Evolutionary conservation across 345 rosid genomes (phyloP).

Genomic region (Bruguiera sexangula): DNA sequence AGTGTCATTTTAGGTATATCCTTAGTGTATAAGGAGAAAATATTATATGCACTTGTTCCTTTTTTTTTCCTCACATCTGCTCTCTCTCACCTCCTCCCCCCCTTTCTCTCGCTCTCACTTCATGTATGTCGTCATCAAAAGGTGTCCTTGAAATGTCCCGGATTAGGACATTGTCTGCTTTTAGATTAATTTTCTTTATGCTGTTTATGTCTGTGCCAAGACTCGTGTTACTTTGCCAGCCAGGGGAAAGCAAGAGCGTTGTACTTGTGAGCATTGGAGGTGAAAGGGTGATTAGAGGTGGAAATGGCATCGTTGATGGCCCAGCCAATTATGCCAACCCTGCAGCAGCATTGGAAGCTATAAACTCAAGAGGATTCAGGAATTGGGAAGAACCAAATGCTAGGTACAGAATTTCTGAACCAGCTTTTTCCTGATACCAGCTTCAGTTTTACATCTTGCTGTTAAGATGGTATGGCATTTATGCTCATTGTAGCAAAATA

Average conservation of each 20-base stretch:
- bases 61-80: too few relatives aligned
- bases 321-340: slow-evolving; percentile 41
- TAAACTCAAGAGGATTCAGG: slow-evolving; percentile 41
- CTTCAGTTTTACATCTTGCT: slow-evolving; percentile 7
- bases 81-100: background rate
- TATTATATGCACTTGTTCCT: too few relatives aligned
- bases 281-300: slow-evolving; percentile 71
- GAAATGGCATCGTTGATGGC: slow-evolving; percentile 72
- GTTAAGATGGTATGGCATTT: slow-evolving; percentile 12
- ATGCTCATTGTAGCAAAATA: background rate
- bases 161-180: slow-evolving; percentile 7
- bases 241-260: slow-evolving; percentile 80
- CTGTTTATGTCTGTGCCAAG: slow-evolving; percentile 13
- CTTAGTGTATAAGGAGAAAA: too few relatives aligned
- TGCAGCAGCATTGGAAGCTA: slow-evolving; percentile 41
- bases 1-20: too few relatives aligned
- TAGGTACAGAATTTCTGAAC: slow-evolving; percentile 47
- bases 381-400: slow-evolving; percentile 57
- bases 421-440: slow-evolving; percentile 16
- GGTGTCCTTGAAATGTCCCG: background rate
- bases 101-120: background rate
- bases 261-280: slow-evolving; percentile 85
- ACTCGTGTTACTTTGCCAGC: slow-evolving; percentile 49
- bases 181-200: background rate
- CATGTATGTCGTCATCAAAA: background rate